Base-by-base conservation (phyloP, 805 yeast genomes). In the Groenewaldozyma tartarivorans region DNA sequence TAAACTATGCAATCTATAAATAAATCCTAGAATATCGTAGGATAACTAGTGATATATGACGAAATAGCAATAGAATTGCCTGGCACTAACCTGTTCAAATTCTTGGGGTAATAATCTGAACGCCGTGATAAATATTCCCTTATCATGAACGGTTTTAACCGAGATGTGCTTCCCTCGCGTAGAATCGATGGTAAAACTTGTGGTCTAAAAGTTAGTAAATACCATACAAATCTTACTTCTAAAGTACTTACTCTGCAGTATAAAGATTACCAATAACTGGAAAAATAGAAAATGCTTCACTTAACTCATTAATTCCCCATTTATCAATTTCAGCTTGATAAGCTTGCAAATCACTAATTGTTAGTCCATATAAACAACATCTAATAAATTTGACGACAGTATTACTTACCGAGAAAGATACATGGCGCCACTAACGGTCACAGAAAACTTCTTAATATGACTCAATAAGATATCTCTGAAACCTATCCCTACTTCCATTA, bases 211-310 rank as follows among this genome's bases (percentile, higher is more conserved):
- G 43, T 24, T n/a, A 15, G 37, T 27, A 42, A 31, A 35, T 17
- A 24, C 16, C 29, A 4, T 4, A 20, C 36, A 24, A 24, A 24
- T 4, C 18, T 22, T 21, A 24, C 7, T 24, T 13, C 7, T 13
- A 35, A 22, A 41, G 6, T 4, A 45, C 52, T 24, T 45, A 48
- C 54, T 83, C 92, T 15, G 85, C 94, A 0, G 94, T 80, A 58
- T 79, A 88, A 44, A 88, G 64, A 52, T 84, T 85, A 24, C 90
- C 86, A 46, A 88, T 72, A 50, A 87, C 95, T 55, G 86, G 74
- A 47, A 88, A 63, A 9, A 85, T 69, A 38, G 75, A 76, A 62
- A 83, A 80, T 43, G 72, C 71, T 26, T 77, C 82, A 3, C 77
- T 64, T 21, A 84, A 61, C 33, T 72, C 77, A 2, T 71, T 68